Conservation (phyloP, 2,329 filamentous ascomycete genomes). For the Plenodomus lindquistii region DNA sequence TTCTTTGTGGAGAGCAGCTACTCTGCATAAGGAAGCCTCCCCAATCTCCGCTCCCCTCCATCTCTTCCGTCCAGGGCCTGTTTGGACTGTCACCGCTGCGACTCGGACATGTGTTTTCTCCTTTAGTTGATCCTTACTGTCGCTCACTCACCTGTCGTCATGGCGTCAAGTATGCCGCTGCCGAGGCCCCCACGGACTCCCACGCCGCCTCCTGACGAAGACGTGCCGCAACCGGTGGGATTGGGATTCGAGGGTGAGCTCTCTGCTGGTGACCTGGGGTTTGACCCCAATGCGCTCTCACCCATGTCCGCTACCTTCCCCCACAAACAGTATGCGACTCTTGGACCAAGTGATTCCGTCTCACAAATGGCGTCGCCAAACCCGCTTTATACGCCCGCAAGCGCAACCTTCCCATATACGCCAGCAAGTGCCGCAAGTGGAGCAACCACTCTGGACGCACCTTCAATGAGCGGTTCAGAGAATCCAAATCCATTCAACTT, state of each 20-base stretch:
- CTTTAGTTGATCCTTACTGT: conserved; percentile 22
- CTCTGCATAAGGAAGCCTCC: not conserved
- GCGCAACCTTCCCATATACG: conserved; percentile 40
- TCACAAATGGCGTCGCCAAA: conserved; percentile 40
- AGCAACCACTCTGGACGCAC: conserved; percentile 31
- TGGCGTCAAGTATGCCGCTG: conserved; percentile 64
- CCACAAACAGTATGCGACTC: conserved; percentile 38
- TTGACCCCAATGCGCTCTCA: conserved; percentile 42
- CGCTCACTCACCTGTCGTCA: conserved; percentile 38
- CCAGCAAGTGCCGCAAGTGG: conserved; percentile 34
- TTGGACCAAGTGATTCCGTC: conserved; percentile 39
- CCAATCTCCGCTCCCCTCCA: conserved; percentile 4
- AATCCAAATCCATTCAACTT: conserved; percentile 87
- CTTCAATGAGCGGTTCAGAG: conserved; percentile 37
- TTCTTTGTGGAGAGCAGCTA: not conserved
- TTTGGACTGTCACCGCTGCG: conserved; percentile 16
- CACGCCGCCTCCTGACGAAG: conserved; percentile 64
- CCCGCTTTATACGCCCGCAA: conserved; percentile 37
- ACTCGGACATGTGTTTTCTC: conserved; percentile 15
- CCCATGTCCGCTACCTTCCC: conserved; percentile 47
- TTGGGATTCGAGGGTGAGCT: conserved; percentile 39
- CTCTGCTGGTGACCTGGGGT: conserved; percentile 29
- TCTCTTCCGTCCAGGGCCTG: conserved; percentile 20
- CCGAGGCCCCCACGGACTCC: conserved; percentile 66
- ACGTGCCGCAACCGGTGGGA: conserved; percentile 39